Evolutionary conservation across 257 asterid genomes (phyloP), one percentile per base, ranked within the genome.

Genomic region (Ilex asprella): DNA sequence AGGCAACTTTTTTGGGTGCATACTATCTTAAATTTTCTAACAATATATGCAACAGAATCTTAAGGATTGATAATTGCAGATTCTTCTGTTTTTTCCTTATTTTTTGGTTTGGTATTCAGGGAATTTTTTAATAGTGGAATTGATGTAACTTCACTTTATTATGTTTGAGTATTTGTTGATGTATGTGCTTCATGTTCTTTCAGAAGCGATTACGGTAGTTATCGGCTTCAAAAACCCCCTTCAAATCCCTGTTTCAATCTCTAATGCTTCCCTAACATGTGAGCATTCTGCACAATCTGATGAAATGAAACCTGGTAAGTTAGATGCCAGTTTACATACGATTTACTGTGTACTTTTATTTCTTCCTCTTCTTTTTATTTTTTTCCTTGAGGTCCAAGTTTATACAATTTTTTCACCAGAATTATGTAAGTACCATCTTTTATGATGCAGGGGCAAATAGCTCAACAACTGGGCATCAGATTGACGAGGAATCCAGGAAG

Each of bases 181-280:
- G n/a, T 53, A 6, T 53, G 15, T 53, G 30, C 30, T 53, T 53
- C 30, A 50, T 50, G 14, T 2, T 8, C 29, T 74, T 70, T 70
- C 94, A 93, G 99, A 93, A 81, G 84, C 88, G 50, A 82, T 93
- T 70, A 84, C 72, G 83, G 86, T 93, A 67, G 85, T 77, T 56
- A 75, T 89, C 71, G 85, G 78, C 76, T 85, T 93, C 65, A 82
- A 68, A 70, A 93, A 93, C 76, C 99, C 99, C 63, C 96, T 93
- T 73, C 96, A 82, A 83, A 85, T 93, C 73, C 92, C 97, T 69
- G 68, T 93, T 67, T 77, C 96, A 16, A 64, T 93, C 67, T 81
- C 99, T 73, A 79, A 81, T 65, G 73, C 84, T 73, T 77, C 94
- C 58, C 79, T 93, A 62, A 72, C 87, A 69, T 89, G 97, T 71